phyloP scores from a whole-genome alignment of 495 filamentous ascomycete genomes.

The Aspergillus heteromorphus region DNA sequence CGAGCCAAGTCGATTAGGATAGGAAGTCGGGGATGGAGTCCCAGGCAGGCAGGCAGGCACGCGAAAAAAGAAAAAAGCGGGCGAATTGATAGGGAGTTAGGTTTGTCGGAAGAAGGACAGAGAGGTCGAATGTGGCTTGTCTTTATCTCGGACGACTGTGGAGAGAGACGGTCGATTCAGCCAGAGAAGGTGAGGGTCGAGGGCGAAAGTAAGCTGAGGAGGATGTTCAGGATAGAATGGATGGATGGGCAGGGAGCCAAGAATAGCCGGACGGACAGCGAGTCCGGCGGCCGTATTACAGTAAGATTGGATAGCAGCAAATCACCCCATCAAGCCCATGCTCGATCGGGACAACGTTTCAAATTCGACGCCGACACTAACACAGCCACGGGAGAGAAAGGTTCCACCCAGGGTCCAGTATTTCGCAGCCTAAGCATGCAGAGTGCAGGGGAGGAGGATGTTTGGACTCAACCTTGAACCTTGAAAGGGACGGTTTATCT shows the following conservation, averaged over 20 bases:
- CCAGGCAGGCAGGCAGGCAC: not conserved
- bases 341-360: constrained; percentile 2
- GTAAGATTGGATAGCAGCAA: not conserved
- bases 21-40: not conserved
- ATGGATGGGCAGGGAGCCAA: not conserved
- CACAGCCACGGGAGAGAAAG: not conserved
- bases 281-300: not conserved
- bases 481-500: not conserved
- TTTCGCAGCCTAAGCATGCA: too few species aligned
- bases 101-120: not conserved
- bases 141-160: too few species aligned
- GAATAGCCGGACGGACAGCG: not conserved
- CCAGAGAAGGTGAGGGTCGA: too few species aligned
- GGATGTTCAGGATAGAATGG: not conserved
- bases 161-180: too few species aligned
- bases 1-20: not conserved
- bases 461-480: not conserved
- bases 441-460: not conserved
- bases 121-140: too few species aligned
- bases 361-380: constrained; percentile 4
- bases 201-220: not conserved
- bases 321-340: not conserved
- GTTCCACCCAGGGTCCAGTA: constrained; percentile 5
- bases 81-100: not conserved
- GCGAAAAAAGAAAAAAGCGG: not conserved